Evolutionary conservation across 306 rosid genomes (phyloP).

Genomic region (Cucumis hystrix): DNA sequence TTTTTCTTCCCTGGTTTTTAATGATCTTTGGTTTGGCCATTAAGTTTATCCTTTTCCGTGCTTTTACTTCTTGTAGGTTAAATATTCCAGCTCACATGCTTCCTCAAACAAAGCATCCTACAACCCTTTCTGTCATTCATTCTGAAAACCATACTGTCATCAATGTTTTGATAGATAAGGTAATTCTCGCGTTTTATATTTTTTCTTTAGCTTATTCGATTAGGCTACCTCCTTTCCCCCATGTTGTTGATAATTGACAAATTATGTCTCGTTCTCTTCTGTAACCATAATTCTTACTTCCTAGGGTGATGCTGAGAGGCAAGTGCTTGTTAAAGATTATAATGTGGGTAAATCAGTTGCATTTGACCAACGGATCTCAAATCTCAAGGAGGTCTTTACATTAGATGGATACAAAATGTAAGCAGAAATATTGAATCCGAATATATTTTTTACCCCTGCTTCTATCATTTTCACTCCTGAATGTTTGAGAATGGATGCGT

Average conservation of each 20-base stretch:
- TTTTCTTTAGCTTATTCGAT: background rate
- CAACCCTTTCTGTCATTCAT: conserved; percentile 50
- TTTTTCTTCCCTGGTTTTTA: background rate
- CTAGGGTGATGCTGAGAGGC: conserved; percentile 80
- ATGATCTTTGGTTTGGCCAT: background rate
- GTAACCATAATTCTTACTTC: conserved; percentile 10
- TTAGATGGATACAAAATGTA: conserved; percentile 59
- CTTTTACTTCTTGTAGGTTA: conserved; percentile 36
- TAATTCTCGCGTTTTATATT: conserved; percentile 13
- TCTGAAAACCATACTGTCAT: conserved; percentile 58
- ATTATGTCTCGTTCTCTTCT: background rate
- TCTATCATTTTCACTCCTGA: background rate
- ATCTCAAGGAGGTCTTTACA: conserved; percentile 72
- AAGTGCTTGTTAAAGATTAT: conserved; percentile 64
- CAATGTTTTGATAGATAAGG: conserved; percentile 79
- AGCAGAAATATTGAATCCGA: conserved; percentile 10
- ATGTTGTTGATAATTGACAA: background rate
- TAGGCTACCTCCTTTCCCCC: background rate
- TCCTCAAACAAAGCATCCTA: conserved; percentile 71
- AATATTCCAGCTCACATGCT: conserved; percentile 61
- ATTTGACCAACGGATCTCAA: conserved; percentile 51
- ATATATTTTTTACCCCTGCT: background rate
- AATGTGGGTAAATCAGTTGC: conserved; percentile 65
- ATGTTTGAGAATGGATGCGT: background rate
- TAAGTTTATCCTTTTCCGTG: conserved; percentile 1